Conservation (phyloP, 2,329 filamentous ascomycete species). For the Aspergillus aculeatinus region DNA sequence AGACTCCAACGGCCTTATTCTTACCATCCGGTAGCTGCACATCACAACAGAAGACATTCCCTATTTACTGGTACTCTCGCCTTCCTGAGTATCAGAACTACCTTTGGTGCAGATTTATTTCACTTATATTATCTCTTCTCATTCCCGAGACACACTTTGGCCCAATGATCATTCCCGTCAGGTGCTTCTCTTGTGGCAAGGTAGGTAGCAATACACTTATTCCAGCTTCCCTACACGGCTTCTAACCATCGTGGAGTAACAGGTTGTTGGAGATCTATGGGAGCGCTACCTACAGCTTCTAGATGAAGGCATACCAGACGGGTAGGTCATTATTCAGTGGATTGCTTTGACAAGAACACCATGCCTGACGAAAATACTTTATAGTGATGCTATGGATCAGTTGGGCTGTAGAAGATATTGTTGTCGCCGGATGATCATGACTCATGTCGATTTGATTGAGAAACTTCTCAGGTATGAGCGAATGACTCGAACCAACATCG, state of each 20-base stretch:
- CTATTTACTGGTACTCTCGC: too few species aligned
- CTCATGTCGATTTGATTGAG: conserved; percentile 97
- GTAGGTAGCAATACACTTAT: conserved; percentile 50
- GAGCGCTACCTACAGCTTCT: conserved; percentile 90
- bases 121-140: background rate
- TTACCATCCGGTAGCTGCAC: background rate
- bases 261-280: conserved; percentile 98
- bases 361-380: conserved; percentile 14
- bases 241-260: conserved; percentile 13
- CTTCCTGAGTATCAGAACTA: background rate
- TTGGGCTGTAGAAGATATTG: conserved; percentile 94
- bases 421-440: conserved; percentile 99
- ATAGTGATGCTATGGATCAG: conserved; percentile 91
- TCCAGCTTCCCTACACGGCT: conserved; percentile 9
- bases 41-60: background rate
- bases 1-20: background rate
- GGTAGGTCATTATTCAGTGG: conserved; percentile 53
- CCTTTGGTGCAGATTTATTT: background rate
- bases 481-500: background rate
- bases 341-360: background rate
- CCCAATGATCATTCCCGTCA: conserved; percentile 93
- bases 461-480: conserved; percentile 82
- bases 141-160: background rate
- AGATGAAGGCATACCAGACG: conserved; percentile 71
- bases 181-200: conserved; percentile 99